A percentile compares a stretch with the other conserved stretches of the same genome.
These are phyloP conservation scores for Turnera subulata DNA, from an alignment of 345 rosid species.

Conservation along the genomic window DNA sequence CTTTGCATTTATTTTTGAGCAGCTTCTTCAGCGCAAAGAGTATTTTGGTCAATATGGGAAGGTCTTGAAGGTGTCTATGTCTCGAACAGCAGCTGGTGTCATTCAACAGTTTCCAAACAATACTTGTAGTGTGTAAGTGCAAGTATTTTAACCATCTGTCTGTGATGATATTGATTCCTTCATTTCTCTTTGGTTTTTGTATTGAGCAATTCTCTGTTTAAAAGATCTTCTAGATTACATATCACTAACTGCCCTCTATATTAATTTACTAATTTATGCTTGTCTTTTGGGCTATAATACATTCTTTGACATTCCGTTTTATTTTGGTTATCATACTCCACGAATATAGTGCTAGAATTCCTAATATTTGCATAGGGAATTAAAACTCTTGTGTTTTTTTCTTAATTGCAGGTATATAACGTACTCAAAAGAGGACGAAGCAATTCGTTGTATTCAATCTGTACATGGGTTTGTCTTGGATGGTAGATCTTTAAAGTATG, in stretches of 20 bases:
- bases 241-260: no score
- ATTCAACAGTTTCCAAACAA: constrained; percentile 83
- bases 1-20: constrained; percentile 18
- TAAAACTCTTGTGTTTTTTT: neutral
- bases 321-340: neutral
- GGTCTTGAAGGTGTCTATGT: constrained; percentile 87
- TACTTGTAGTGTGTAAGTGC: constrained; percentile 88
- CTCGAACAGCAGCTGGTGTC: constrained; percentile 83
- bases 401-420: constrained; percentile 62
- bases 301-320: neutral
- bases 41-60: constrained; percentile 92
- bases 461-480: constrained; percentile 91
- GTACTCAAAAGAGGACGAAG: constrained; percentile 81
- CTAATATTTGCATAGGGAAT: no score
- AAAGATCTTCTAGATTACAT: no score
- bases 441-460: constrained; percentile 82
- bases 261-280: no score
- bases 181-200: neutral
- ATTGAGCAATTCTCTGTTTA: no score
- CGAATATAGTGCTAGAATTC: neutral
- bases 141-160: neutral
- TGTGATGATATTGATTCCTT: neutral
- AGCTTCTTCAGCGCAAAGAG: constrained; percentile 76
- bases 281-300: no score
- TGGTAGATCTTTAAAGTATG: constrained; percentile 65